phyloP scores from a whole-genome alignment of 768 basidiomycete species.

The Royoungia palumana region DNA sequence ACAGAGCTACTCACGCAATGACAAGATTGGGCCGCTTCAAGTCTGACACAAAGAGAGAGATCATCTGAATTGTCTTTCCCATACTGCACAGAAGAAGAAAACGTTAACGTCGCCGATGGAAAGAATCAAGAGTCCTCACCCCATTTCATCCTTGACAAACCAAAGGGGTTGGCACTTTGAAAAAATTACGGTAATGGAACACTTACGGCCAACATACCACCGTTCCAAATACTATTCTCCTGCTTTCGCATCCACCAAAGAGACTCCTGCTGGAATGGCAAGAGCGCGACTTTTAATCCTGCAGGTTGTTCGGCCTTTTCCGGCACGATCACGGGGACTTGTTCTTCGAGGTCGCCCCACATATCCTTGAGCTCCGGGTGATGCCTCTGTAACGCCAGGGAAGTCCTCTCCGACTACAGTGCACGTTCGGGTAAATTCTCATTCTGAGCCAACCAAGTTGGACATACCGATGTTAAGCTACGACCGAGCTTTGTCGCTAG shows the following conservation, averaged over 20 bases:
- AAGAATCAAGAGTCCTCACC: slow-evolving; percentile 44
- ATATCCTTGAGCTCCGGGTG: slow-evolving; percentile 81
- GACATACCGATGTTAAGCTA: slow-evolving; percentile 64
- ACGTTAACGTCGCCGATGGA: slow-evolving; percentile 6
- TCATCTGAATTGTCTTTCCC: slow-evolving; percentile 97
- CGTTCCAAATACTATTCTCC: slow-evolving; percentile 81
- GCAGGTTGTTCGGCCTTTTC: slow-evolving; percentile 73
- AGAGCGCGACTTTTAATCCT: slow-evolving; percentile 77
- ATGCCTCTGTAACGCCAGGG: slow-evolving; percentile 57
- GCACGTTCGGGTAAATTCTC: slow-evolving; percentile 1
- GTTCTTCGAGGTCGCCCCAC: slow-evolving; percentile 82
- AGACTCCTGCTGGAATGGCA: slow-evolving; percentile 96
- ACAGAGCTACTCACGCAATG: slow-evolving; percentile 64
- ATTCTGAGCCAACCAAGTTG: slow-evolving; percentile 4
- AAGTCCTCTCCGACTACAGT: slow-evolving; percentile 67
- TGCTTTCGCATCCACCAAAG: slow-evolving; percentile 95
- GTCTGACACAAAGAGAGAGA: slow-evolving; percentile 82
- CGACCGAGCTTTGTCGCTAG: slow-evolving; percentile 63
- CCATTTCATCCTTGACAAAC: slow-evolving; percentile 76
- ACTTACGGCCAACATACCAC: slow-evolving; percentile 88
- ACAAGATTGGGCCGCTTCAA: slow-evolving; percentile 81
- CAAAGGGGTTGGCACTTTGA: slow-evolving; percentile 7
- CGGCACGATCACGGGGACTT: slow-evolving; percentile 59
- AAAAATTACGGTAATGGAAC: neutral
- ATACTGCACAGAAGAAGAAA: slow-evolving; percentile 52